A percentile compares a stretch with the other conserved stretches of the same genome.
Evolutionary conservation across 2,329 filamentous ascomycete species (phyloP).

Genomic region (Botryotinia narcissicola): DNA sequence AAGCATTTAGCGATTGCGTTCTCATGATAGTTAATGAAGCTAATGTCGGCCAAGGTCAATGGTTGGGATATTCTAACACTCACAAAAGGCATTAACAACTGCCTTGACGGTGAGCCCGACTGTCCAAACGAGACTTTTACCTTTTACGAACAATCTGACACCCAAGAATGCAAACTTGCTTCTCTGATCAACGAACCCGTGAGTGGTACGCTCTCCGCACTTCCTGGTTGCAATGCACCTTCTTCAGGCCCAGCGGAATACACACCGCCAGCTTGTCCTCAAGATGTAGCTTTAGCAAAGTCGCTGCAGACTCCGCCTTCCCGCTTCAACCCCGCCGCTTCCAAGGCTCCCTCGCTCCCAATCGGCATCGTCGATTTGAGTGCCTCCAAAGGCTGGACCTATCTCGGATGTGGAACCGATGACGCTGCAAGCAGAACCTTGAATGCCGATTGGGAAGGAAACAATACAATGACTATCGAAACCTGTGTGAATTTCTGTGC

Average conservation of each 20-base stretch:
- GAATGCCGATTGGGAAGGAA: constrained; percentile 13
- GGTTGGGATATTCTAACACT: constrained; percentile 18
- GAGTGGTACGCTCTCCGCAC: neutral
- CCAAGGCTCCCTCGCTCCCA: neutral
- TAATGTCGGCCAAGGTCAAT: constrained; percentile 13
- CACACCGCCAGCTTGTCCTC: constrained; percentile 1
- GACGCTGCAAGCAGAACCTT: constrained; percentile 6
- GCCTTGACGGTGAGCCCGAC: constrained; percentile 9
- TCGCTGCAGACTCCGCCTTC: neutral
- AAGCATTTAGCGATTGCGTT: neutral
- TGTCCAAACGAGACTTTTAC: constrained; percentile 11
- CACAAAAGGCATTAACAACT: constrained; percentile 18
- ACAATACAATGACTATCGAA: constrained; percentile 12
- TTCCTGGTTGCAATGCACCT: constrained; percentile 18
- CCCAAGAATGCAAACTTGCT: constrained; percentile 18
- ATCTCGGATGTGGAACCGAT: constrained; percentile 18
- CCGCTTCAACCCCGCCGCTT: neutral
- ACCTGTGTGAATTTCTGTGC: constrained; percentile 11
- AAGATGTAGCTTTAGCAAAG: neutral
- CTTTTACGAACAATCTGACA: constrained; percentile 19
- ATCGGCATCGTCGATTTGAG: constrained; percentile 8
- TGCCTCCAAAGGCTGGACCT: constrained; percentile 15
- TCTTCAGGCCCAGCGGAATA: constrained; percentile 12
- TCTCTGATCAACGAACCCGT: constrained; percentile 15
- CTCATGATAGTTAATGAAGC: neutral